Evolutionary conservation across 129 eudicot genomes (phyloP).

Genomic region (Gnaphalium uliginosum): DNA sequence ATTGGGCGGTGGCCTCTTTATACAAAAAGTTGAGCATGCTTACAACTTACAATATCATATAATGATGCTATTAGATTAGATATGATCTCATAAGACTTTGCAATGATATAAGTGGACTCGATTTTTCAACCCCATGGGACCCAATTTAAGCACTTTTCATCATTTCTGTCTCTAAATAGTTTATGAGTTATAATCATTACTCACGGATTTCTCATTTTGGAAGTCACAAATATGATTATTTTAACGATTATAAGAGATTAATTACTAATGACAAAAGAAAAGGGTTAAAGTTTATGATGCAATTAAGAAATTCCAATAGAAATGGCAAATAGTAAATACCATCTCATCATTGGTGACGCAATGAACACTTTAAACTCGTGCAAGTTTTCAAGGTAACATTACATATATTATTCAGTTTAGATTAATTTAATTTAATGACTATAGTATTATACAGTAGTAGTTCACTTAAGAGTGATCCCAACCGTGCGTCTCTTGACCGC

Average conservation of each 20-base stretch:
- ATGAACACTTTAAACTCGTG: background rate
- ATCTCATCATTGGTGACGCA: background rate
- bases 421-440: too few species aligned
- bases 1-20: slow-evolving; percentile 16
- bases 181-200: slow-evolving; percentile 7
- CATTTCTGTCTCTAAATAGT: background rate
- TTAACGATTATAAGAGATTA: background rate
- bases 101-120: slow-evolving; percentile 21
- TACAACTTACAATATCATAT: slow-evolving; percentile 5
- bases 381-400: background rate
- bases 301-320: too few species aligned
- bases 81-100: slow-evolving; percentile 23
- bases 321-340: background rate
- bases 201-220: slow-evolving; percentile 23
- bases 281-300: too few species aligned
- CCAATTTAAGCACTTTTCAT: slow-evolving; percentile 17
- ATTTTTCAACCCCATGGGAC: slow-evolving; percentile 26
- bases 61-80: background rate
- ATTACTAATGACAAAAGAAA: too few species aligned
- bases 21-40: slow-evolving; percentile 32
- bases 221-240: slow-evolving; percentile 11
- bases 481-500: too few species aligned
- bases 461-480: too few species aligned
- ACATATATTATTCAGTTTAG: too few species aligned
- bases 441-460: too few species aligned